Evolutionary conservation across 2,329 filamentous ascomycete genomes (phyloP).

Genomic region (Penicillium brasilianum): DNA sequence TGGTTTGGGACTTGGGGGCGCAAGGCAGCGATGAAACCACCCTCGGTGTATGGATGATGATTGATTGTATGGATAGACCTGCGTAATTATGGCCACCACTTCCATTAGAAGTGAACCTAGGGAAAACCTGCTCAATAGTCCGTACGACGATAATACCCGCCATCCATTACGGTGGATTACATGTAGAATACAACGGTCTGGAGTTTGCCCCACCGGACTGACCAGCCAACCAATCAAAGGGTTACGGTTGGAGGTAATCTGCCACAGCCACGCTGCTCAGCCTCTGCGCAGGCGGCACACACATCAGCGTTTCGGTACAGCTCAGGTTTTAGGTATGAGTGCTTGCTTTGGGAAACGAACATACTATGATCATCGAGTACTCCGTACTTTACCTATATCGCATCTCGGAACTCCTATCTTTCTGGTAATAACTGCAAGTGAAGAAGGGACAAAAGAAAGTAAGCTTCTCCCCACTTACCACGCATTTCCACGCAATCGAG

Average conservation of each 20-base stretch:
- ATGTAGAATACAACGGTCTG: background rate
- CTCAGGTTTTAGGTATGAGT: background rate
- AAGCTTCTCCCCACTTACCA: slow-evolving; percentile 1
- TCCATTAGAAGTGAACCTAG: background rate
- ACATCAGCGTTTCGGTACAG: background rate
- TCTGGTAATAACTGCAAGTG: background rate
- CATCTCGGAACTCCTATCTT: background rate
- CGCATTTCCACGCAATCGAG: background rate
- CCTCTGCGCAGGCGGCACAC: background rate
- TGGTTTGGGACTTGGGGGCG: background rate
- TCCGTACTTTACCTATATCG: background rate
- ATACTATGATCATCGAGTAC: background rate
- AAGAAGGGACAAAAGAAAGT: background rate
- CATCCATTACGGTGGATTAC: background rate
- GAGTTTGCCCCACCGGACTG: background rate
- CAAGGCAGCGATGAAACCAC: background rate
- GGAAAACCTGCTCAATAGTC: too few relatives aligned
- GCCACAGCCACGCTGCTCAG: slow-evolving; percentile 2
- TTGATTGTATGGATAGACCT: background rate
- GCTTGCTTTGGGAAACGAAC: too few relatives aligned
- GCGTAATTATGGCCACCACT: background rate
- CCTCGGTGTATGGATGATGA: too few relatives aligned
- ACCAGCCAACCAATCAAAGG: background rate
- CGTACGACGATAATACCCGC: too few relatives aligned
- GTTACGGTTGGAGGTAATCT: background rate